phyloP scores from a whole-genome alignment of 1,284 basidiomycete species.

The Ganoderma lucidum region DNA sequence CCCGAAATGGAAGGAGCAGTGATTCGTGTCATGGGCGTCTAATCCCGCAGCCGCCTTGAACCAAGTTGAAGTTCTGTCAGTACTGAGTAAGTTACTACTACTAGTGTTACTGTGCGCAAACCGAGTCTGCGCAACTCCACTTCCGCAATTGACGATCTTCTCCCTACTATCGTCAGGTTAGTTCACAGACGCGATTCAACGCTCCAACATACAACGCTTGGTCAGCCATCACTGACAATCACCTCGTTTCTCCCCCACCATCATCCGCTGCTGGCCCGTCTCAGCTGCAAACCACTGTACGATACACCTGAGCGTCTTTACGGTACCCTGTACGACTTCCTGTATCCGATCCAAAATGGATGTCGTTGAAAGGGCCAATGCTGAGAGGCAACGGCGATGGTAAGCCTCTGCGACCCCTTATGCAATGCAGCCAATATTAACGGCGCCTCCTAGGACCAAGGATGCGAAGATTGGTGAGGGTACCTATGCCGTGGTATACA shows the following conservation, averaged over 20 bases:
- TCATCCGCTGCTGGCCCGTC: neutral
- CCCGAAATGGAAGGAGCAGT: neutral
- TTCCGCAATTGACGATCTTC: neutral
- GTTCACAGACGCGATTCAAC: neutral
- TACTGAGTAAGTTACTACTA: too few relatives aligned
- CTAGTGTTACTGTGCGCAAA: too few relatives aligned
- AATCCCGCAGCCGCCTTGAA: neutral
- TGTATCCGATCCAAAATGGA: conserved; percentile 58
- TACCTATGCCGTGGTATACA: conserved; percentile 97
- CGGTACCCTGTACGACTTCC: neutral
- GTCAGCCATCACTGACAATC: neutral
- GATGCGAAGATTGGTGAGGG: conserved; percentile 95
- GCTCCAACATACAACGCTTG: too few relatives aligned
- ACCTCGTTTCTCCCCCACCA: neutral
- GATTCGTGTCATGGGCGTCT: neutral
- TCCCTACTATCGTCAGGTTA: neutral
- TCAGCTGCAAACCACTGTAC: neutral
- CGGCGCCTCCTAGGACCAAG: conserved; percentile 65
- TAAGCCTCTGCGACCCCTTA: conserved; percentile 38
- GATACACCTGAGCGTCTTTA: too few relatives aligned
- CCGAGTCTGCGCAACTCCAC: neutral
- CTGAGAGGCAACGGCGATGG: conserved; percentile 76
- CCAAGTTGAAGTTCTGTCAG: neutral
- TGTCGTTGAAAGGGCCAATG: conserved; percentile 78
- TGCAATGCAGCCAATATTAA: conserved; percentile 9